These are phyloP conservation scores for Kwoniella botswanensis DNA, from an alignment of 768 basidiomycete genomes.

Conservation along the genomic window DNA sequence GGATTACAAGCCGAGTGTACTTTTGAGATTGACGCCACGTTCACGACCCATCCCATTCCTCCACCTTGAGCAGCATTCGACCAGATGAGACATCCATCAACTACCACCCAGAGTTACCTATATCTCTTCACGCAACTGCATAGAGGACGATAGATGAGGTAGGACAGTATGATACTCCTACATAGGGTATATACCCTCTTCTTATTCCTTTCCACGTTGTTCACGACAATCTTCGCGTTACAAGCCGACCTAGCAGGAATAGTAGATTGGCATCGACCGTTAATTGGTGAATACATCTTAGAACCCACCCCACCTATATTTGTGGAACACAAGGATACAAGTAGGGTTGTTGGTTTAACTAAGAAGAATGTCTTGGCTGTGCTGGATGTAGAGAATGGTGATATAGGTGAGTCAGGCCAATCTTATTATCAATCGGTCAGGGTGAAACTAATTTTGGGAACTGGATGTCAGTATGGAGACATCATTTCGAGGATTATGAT, in stretches of 20 bases:
- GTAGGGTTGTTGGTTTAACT: conserved; percentile 41
- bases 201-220: background rate
- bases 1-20: too few relatives aligned
- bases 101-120: too few relatives aligned
- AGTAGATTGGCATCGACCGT: conserved; percentile 83
- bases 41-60: background rate
- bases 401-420: conserved; percentile 66
- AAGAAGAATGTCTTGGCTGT: conserved; percentile 77
- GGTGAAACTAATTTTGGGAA: background rate
- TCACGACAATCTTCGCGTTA: conserved; percentile 30
- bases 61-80: background rate
- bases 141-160: background rate
- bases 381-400: conserved; percentile 70
- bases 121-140: background rate
- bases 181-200: background rate
- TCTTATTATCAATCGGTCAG: background rate
- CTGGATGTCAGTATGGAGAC: conserved; percentile 71
- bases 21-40: background rate
- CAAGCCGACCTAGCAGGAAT: conserved; percentile 55
- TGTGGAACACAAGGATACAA: background rate
- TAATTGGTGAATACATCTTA: conserved; percentile 73
- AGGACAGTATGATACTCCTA: background rate
- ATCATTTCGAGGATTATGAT: conserved; percentile 74
- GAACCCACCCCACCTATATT: conserved; percentile 64
- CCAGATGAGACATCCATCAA: background rate